These are phyloP conservation scores for Talaromyces sp. DNA, from an alignment of 2,329 filamentous ascomycete genomes.

Conservation along the genomic window DNA sequence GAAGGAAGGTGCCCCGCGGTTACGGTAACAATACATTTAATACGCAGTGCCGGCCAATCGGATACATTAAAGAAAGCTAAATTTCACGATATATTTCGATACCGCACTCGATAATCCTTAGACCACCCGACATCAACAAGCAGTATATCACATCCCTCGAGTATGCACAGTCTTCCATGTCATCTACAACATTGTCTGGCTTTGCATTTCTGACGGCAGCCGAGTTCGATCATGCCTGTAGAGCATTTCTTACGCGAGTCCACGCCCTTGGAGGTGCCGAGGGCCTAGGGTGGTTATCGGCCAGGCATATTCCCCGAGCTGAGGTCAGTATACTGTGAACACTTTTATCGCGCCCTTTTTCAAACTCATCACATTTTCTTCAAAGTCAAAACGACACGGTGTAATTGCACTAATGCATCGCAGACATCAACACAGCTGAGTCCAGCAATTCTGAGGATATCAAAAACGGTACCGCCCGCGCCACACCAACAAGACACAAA, in stretches of 20 bases:
- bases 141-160: not conserved
- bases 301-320: conserved; percentile 26
- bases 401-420: not conserved
- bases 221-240: conserved; percentile 62
- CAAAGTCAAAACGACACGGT: not conserved
- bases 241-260: conserved; percentile 50
- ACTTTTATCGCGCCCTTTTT: not conserved
- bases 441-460: conserved; percentile 24
- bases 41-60: not conserved
- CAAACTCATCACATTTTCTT: not conserved
- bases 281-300: conserved; percentile 44
- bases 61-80: not conserved
- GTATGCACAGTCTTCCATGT: not conserved
- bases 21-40: not conserved
- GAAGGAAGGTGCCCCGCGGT: not conserved
- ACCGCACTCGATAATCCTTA: not conserved
- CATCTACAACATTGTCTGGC: conserved; percentile 15
- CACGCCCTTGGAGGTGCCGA: conserved; percentile 47
- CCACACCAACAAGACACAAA: not conserved
- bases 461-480: conserved; percentile 16
- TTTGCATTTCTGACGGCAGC: conserved; percentile 58
- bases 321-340: conserved; percentile 10
- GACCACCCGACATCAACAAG: not conserved
- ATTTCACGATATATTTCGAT: not conserved
- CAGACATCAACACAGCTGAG: conserved; percentile 17